phyloP scores from a whole-genome alignment of 208 protist genomes.

The Vickermania ingenoplastis region DNA sequence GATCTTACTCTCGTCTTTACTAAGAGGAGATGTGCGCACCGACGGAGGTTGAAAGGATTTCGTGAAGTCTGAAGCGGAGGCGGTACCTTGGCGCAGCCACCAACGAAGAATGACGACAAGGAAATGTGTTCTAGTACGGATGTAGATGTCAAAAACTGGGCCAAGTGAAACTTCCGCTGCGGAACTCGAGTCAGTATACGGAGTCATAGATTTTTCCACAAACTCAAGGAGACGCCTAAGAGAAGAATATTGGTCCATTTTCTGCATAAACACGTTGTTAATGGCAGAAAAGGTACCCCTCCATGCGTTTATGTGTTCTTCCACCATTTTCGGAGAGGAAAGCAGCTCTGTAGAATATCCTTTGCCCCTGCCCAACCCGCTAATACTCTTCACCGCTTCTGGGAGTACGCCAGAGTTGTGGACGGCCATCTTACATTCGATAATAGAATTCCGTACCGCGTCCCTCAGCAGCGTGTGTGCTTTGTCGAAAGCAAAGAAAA shows the following conservation, averaged over 20 bases:
- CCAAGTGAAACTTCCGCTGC: not conserved
- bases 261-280: constrained; percentile 42
- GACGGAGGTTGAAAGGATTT: not conserved
- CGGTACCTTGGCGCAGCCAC: not conserved
- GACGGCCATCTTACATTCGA: not conserved
- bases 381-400: not conserved
- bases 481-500: not conserved
- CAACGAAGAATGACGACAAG: not conserved
- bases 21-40: not conserved
- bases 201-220: constrained; percentile 13
- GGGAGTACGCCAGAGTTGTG: not conserved
- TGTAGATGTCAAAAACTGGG: not conserved
- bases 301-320: not conserved
- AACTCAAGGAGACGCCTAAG: constrained; percentile 72
- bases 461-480: not conserved
- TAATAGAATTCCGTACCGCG: not conserved
- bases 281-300: constrained; percentile 10
- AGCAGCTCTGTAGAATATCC: not conserved
- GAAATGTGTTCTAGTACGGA: not conserved
- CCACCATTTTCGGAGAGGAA: not conserved
- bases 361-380: not conserved
- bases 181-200: not conserved
- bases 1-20: not conserved
- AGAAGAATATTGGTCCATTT: constrained; percentile 26
- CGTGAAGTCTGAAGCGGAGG: not conserved